Evolutionary conservation across 805 yeast genomes (phyloP).

Genomic region (Hermanozyma aechmeae): DNA sequence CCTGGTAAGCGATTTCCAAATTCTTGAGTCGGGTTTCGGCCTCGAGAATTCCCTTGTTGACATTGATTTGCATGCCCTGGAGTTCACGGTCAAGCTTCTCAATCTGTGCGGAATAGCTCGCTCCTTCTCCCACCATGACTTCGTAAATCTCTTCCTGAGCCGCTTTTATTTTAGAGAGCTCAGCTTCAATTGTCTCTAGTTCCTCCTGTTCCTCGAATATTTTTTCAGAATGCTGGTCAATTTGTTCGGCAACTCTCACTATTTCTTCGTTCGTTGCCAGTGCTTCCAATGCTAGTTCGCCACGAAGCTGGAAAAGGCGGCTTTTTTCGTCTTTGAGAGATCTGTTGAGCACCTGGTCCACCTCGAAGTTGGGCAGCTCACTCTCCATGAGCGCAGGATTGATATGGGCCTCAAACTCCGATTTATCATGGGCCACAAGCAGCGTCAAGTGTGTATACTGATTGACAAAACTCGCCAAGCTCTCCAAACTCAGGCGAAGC

Average conservation of each 20-base stretch:
- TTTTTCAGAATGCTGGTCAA: conserved; percentile 47
- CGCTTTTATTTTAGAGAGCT: conserved; percentile 41
- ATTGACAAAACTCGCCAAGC: conserved; percentile 41
- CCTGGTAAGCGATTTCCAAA: conserved; percentile 43
- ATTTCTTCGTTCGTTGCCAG: conserved; percentile 49
- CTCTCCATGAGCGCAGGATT: conserved; percentile 6
- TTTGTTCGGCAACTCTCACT: conserved; percentile 46
- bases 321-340: conserved; percentile 38
- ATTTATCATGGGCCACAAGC: conserved; percentile 18
- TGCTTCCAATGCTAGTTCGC: conserved; percentile 31
- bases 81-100: conserved; percentile 56
- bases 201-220: conserved; percentile 49
- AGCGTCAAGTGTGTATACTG: conserved; percentile 47
- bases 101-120: conserved; percentile 50
- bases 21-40: conserved; percentile 39
- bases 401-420: conserved; percentile 35
- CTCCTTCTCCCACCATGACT: conserved; percentile 42
- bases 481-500: conserved; percentile 40
- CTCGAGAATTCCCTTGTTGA: conserved; percentile 42
- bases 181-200: conserved; percentile 49
- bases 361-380: conserved; percentile 8
- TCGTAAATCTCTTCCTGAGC: conserved; percentile 49
- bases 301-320: conserved; percentile 19
- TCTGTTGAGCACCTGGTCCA: conserved; percentile 33
- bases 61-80: conserved; percentile 35